phyloP scores from a whole-genome alignment of 2,329 filamentous ascomycete genomes.

The Arthrobotrys conoides region DNA sequence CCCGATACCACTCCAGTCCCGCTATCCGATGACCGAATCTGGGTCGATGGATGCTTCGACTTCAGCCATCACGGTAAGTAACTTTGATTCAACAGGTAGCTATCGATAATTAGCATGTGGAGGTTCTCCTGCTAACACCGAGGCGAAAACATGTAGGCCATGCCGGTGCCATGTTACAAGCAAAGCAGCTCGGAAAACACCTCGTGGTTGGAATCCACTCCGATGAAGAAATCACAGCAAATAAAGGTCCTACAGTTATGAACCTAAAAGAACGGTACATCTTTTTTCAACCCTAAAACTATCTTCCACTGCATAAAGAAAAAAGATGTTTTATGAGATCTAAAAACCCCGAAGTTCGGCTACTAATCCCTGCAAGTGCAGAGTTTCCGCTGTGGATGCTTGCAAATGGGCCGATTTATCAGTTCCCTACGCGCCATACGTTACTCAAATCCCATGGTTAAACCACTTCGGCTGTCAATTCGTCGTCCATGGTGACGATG shows the following conservation, averaged over 20 bases:
- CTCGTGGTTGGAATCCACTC: constrained; percentile 94
- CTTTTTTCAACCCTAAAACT: neutral
- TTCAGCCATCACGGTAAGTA: constrained; percentile 91
- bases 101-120: neutral
- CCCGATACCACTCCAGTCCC: constrained; percentile 59
- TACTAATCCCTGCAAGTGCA: constrained; percentile 66
- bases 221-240: constrained; percentile 93
- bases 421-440: constrained; percentile 89
- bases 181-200: constrained; percentile 88
- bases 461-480: constrained; percentile 94
- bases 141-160: constrained; percentile 75
- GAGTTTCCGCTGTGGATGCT: constrained; percentile 89
- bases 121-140: constrained; percentile 1
- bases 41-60: constrained; percentile 99
- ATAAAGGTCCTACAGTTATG: constrained; percentile 98
- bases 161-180: constrained; percentile 96
- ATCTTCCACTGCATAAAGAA: neutral
- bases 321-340: neutral
- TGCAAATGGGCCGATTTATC: constrained; percentile 94
- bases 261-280: constrained; percentile 82
- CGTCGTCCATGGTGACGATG: constrained; percentile 96
- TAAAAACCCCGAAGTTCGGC: neutral
- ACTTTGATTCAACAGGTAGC: neutral
- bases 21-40: constrained; percentile 81
- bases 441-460: constrained; percentile 93